Percentiles rank a stretch among this genome's conserved stretches.
These are phyloP conservation scores for Tulasnella sp. DNA, from an alignment of 768 basidiomycete genomes.

Conservation along the genomic window DNA sequence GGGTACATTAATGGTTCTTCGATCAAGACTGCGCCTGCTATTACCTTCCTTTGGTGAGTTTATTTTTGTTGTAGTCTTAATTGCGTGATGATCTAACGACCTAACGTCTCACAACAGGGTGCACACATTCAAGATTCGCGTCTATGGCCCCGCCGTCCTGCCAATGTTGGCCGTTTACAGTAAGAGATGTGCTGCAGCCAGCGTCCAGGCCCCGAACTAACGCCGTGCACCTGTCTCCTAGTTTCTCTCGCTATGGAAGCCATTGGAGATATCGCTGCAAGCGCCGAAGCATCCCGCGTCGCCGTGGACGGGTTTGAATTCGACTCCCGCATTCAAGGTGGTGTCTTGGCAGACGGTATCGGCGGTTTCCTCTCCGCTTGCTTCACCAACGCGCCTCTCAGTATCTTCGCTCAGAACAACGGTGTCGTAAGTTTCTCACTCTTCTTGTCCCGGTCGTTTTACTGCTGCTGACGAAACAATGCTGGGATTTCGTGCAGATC, in stretches of 20 bases:
- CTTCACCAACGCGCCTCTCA: conserved; percentile 76
- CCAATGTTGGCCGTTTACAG: conserved; percentile 61
- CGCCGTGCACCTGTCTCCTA: conserved; percentile 32
- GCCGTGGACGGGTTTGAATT: conserved; percentile 69
- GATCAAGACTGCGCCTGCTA: conserved; percentile 64
- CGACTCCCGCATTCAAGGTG: conserved; percentile 78
- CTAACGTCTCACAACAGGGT: conserved; percentile 46
- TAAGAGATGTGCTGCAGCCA: conserved; percentile 35
- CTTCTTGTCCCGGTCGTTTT: not conserved
- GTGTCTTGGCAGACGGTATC: conserved; percentile 75
- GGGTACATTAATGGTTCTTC: conserved; percentile 69
- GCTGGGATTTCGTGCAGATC: conserved; percentile 39
- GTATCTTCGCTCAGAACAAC: conserved; percentile 79
- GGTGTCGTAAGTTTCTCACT: conserved; percentile 45
- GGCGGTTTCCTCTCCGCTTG: conserved; percentile 74
- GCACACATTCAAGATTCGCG: conserved; percentile 66
- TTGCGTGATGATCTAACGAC: not conserved
- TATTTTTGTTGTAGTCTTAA: not conserved
- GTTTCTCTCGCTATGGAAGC: conserved; percentile 77
- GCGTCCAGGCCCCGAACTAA: not conserved
- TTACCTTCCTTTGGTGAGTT: conserved; percentile 72
- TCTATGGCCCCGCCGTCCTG: conserved; percentile 67
- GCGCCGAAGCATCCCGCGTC: conserved; percentile 75
- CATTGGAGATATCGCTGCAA: conserved; percentile 79
- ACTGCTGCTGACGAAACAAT: not conserved